A percentile compares a stretch with the other conserved stretches of the same genome.
Evolutionary conservation across 2,329 filamentous ascomycete genomes (phyloP).

Genomic region (Cercospora citrullina): DNA sequence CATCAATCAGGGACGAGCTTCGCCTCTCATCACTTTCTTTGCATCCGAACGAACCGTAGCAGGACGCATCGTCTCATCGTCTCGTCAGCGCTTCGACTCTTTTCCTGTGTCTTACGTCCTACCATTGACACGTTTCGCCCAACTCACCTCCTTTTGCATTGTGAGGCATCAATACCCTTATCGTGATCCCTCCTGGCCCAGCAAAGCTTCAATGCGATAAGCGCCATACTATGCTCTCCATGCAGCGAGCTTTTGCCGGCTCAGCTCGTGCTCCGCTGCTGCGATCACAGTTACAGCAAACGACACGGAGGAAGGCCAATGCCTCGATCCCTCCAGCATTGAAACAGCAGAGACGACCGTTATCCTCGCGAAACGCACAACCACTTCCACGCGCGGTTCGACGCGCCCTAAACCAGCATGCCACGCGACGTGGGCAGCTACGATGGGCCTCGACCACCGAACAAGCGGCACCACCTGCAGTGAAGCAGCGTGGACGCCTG

Average conservation of each 20-base stretch:
- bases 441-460: slow-evolving; percentile 26
- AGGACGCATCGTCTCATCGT: background rate
- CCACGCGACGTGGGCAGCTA: slow-evolving; percentile 18
- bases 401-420: slow-evolving; percentile 18
- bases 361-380: slow-evolving; percentile 14
- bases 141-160: background rate
- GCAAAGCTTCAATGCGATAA: slow-evolving; percentile 28
- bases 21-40: background rate
- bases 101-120: background rate
- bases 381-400: slow-evolving; percentile 23
- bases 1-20: slow-evolving; percentile 3
- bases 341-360: slow-evolving; percentile 13
- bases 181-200: slow-evolving; percentile 2
- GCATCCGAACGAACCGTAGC: background rate
- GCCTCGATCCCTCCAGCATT: slow-evolving; percentile 8
- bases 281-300: slow-evolving; percentile 13
- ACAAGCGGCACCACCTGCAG: slow-evolving; percentile 1
- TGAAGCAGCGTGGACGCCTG: slow-evolving; percentile 35
- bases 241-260: slow-evolving; percentile 28
- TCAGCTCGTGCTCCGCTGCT: slow-evolving; percentile 21
- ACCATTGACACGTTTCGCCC: background rate
- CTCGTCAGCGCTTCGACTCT: background rate
- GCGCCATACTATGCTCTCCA: slow-evolving; percentile 22
- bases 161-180: background rate
- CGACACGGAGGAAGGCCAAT: slow-evolving; percentile 14